Conservation (phyloP, 148 eudicot species). For the Rhododendron williamsianum region DNA sequence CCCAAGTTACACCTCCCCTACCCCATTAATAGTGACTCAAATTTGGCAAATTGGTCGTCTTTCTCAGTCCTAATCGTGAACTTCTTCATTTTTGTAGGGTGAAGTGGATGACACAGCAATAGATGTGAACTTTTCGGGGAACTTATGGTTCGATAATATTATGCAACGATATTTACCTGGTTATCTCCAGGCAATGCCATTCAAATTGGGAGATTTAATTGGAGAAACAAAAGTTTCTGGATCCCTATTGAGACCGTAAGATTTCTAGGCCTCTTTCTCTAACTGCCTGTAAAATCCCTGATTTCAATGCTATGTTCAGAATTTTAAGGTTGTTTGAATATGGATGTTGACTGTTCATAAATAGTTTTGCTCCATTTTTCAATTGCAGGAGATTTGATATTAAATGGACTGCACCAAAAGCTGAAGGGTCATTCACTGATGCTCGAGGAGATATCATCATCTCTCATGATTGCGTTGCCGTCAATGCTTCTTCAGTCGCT, state of each 20-base stretch:
- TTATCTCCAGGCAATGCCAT: conserved; percentile 60
- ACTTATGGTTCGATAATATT: conserved; percentile 65
- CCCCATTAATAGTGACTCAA: background rate
- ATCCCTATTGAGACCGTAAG: conserved; percentile 86
- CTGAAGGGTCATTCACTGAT: conserved; percentile 92
- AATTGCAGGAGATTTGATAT: conserved; percentile 87
- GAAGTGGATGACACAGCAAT: conserved; percentile 87
- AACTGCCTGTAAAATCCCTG: background rate
- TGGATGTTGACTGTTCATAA: background rate
- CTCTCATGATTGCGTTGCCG: conserved; percentile 67
- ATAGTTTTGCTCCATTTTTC: conserved; percentile 6
- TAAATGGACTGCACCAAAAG: conserved; percentile 97
- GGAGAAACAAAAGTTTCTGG: conserved; percentile 99
- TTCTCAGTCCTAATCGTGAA: background rate
- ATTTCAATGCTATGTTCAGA: conserved; percentile 7
- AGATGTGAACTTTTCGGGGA: conserved; percentile 95
- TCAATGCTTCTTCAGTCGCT: conserved; percentile 85
- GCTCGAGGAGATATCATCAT: conserved; percentile 99
- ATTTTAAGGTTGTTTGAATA: background rate
- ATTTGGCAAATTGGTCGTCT: background rate
- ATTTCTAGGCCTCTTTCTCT: conserved; percentile 12
- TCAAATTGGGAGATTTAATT: conserved; percentile 71
- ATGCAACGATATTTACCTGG: conserved; percentile 77
- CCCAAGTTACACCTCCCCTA: background rate
- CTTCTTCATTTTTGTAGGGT: conserved; percentile 39